These are phyloP conservation scores for Ilex paraguariensis DNA, from an alignment of 305 asterid genomes.

Conservation along the genomic window DNA sequence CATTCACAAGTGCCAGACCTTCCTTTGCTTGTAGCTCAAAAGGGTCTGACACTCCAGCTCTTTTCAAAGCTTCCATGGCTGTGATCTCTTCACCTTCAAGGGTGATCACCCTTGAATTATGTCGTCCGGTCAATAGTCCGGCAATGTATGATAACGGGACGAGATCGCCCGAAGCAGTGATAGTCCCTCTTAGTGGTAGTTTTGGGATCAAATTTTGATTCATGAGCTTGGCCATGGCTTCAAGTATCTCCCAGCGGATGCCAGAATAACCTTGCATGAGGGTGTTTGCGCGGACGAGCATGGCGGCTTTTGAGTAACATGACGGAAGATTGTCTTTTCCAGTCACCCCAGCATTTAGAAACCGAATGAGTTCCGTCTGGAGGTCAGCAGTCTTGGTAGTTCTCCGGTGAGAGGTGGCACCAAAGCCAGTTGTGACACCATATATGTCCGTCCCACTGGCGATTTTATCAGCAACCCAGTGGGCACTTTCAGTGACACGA, in stretches of 20 bases:
- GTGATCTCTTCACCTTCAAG: constrained; percentile 34
- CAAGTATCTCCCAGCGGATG: constrained; percentile 74
- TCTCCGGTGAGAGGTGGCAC: background rate
- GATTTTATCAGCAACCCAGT: background rate
- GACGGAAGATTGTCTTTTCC: constrained; percentile 45
- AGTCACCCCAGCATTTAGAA: constrained; percentile 73
- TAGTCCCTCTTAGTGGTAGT: constrained; percentile 82
- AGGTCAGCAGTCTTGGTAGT: background rate
- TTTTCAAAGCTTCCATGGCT: constrained; percentile 43
- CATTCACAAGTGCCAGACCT: constrained; percentile 82
- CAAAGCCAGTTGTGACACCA: background rate
- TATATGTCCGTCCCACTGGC: background rate
- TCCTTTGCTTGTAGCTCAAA: constrained; percentile 87
- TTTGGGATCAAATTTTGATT: constrained; percentile 68
- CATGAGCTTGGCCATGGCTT: constrained; percentile 69
- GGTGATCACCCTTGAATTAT: constrained; percentile 67
- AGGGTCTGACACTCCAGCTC: constrained; percentile 52
- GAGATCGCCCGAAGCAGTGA: constrained; percentile 82
- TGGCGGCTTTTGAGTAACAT: constrained; percentile 54
- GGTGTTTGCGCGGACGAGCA: constrained; percentile 85
- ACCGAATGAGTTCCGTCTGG: constrained; percentile 9
- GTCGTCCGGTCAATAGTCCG: constrained; percentile 76
- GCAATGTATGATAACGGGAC: constrained; percentile 87
- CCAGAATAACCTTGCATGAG: constrained; percentile 87
- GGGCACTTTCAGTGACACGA: no score